Evolutionary conservation across 1,284 basidiomycete genomes (phyloP).

Genomic region (Coniophora puteana): DNA sequence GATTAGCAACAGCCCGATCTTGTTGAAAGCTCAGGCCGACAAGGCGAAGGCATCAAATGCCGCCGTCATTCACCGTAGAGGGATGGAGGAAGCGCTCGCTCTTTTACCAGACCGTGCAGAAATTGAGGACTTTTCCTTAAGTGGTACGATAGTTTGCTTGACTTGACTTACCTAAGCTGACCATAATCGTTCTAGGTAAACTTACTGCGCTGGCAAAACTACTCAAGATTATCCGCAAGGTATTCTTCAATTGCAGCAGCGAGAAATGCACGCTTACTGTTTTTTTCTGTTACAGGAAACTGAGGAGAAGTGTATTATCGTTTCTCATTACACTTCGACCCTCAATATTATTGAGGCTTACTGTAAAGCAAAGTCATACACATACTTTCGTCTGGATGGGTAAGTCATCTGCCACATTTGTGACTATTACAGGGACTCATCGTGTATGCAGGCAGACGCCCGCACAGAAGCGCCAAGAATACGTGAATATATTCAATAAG

Average conservation of each 20-base stretch:
- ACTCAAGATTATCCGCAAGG: conserved; percentile 62
- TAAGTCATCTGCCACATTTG: conserved; percentile 25
- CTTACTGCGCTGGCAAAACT: conserved; percentile 74
- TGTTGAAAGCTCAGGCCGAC: conserved; percentile 59
- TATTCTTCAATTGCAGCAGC: conserved; percentile 28
- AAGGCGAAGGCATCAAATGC: conserved; percentile 28
- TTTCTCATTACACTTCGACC: conserved; percentile 89
- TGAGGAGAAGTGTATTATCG: conserved; percentile 91
- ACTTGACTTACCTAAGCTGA: neutral
- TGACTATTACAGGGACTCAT: conserved; percentile 1
- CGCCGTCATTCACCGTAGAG: conserved; percentile 41
- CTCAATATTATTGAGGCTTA: conserved; percentile 89
- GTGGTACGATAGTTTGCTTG: conserved; percentile 47
- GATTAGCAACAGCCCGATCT: conserved; percentile 90
- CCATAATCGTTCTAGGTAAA: conserved; percentile 60
- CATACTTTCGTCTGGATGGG: conserved; percentile 89
- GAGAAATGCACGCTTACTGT: conserved; percentile 3
- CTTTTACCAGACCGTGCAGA: conserved; percentile 63
- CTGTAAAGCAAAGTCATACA: conserved; percentile 75
- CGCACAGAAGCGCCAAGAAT: conserved; percentile 77
- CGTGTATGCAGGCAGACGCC: conserved; percentile 63
- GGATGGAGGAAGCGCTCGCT: conserved; percentile 59
- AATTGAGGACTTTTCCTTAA: conserved; percentile 70
- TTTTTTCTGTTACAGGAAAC: conserved; percentile 51
- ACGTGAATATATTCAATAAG: conserved; percentile 79